phyloP scores from a whole-genome alignment of 768 basidiomycete genomes.

The Lactarius psammicola region DNA sequence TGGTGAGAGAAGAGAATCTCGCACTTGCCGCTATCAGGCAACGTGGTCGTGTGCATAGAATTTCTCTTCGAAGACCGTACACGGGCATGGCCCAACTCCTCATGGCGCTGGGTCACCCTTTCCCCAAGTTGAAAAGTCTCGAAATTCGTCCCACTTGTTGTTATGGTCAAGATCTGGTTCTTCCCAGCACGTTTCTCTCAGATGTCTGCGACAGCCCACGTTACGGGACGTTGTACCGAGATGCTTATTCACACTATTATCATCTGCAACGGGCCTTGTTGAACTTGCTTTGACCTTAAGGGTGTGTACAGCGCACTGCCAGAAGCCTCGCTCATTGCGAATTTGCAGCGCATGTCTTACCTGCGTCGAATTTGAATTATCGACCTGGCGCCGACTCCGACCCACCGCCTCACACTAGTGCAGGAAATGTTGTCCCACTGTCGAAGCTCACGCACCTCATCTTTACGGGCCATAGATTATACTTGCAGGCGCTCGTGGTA shows the following conservation, averaged over 20 bases:
- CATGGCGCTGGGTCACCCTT: background rate
- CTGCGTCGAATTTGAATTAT: background rate
- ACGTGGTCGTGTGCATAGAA: background rate
- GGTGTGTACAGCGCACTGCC: background rate
- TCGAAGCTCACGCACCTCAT: too few relatives aligned
- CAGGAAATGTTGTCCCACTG: background rate
- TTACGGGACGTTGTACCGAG: background rate
- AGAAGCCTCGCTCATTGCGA: background rate
- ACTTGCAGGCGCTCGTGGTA: too few relatives aligned
- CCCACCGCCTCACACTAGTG: background rate
- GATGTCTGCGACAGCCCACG: background rate
- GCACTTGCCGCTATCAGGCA: background rate
- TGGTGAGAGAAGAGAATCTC: background rate
- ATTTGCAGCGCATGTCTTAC: background rate
- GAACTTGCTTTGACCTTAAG: background rate
- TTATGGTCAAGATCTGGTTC: background rate
- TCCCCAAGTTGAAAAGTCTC: background rate
- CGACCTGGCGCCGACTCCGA: background rate
- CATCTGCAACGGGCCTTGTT: background rate
- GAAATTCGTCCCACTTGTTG: background rate
- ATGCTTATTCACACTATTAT: background rate
- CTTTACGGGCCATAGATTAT: too few relatives aligned
- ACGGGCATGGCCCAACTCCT: background rate
- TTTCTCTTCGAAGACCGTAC: background rate
- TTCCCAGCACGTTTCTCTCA: background rate